Percentiles rank a stretch among this genome's conserved stretches.
Evolutionary conservation across 2,329 filamentous ascomycete genomes (phyloP).

Genomic region (Drechslera avenae): DNA sequence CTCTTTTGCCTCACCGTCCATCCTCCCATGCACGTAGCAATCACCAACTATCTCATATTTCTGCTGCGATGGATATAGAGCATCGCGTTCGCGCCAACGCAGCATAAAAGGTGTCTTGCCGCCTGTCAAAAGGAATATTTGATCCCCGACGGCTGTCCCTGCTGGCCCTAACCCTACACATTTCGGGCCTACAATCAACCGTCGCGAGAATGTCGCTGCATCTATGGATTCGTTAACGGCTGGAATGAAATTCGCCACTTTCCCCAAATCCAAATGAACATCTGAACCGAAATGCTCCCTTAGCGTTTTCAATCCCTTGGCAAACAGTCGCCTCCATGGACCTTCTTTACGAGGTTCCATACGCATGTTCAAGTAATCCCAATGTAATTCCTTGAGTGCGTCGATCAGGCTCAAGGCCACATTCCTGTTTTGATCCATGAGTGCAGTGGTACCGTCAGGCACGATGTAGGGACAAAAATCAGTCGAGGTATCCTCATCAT

Average conservation of each 20-base stretch:
- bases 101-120: slow-evolving; percentile 20
- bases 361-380: too few species aligned
- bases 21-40: background rate
- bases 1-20: background rate
- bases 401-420: too few species aligned
- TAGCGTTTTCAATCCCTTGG: too few species aligned
- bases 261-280: background rate
- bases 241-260: background rate
- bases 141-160: slow-evolving; percentile 7
- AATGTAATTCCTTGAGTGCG: too few species aligned
- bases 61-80: background rate
- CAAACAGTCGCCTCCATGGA: too few species aligned
- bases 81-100: background rate
- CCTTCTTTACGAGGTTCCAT: too few species aligned
- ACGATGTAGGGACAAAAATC: too few species aligned
- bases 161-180: slow-evolving; percentile 15
- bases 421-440: too few species aligned
- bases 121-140: slow-evolving; percentile 14
- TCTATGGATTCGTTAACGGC: background rate
- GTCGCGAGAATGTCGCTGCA: slow-evolving; percentile 1
- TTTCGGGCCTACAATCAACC: background rate
- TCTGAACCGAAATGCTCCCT: background rate
- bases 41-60: slow-evolving; percentile 3
- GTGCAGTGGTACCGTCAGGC: too few species aligned
- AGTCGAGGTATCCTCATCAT: too few species aligned